These are phyloP conservation scores for Athelia sp. DNA, from an alignment of 1,284 basidiomycete species.

Conservation along the genomic window DNA sequence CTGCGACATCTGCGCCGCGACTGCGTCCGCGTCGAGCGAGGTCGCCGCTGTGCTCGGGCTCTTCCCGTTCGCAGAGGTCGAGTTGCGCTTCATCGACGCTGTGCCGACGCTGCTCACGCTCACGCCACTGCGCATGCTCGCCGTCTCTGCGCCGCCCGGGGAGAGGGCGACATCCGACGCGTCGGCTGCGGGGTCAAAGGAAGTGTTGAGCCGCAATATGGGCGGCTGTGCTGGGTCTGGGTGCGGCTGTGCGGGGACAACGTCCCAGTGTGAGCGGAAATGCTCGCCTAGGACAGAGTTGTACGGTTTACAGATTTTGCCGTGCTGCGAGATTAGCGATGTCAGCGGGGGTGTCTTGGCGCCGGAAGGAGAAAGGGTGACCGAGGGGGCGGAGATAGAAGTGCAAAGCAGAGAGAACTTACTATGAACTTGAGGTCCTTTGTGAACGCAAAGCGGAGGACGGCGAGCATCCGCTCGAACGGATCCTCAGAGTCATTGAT, in stretches of 20 bases:
- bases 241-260: slow-evolving; percentile 55
- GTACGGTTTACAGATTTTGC: slow-evolving; percentile 94
- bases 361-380: slow-evolving; percentile 8
- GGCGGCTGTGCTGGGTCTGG: slow-evolving; percentile 42
- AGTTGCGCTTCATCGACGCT: slow-evolving; percentile 44
- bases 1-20: slow-evolving; percentile 41
- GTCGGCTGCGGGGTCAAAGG: slow-evolving; percentile 24
- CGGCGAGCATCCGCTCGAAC: slow-evolving; percentile 89
- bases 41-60: slow-evolving; percentile 56
- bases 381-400: slow-evolving; percentile 26
- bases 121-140: slow-evolving; percentile 49
- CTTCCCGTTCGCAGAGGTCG: slow-evolving; percentile 41
- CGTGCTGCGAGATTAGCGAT: slow-evolving; percentile 45
- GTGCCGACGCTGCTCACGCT: slow-evolving; percentile 50
- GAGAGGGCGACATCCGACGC: slow-evolving; percentile 22
- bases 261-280: slow-evolving; percentile 85
- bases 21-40: slow-evolving; percentile 35
- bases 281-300: slow-evolving; percentile 92
- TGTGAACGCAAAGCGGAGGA: slow-evolving; percentile 84
- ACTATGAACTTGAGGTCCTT: slow-evolving; percentile 96
- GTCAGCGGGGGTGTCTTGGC: slow-evolving; percentile 37
- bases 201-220: slow-evolving; percentile 40
- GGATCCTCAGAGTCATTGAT: slow-evolving; percentile 90
- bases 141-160: slow-evolving; percentile 32
- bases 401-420: slow-evolving; percentile 37